Evolutionary conservation across 306 rosid genomes (phyloP).

Genomic region (Betula pendula): DNA sequence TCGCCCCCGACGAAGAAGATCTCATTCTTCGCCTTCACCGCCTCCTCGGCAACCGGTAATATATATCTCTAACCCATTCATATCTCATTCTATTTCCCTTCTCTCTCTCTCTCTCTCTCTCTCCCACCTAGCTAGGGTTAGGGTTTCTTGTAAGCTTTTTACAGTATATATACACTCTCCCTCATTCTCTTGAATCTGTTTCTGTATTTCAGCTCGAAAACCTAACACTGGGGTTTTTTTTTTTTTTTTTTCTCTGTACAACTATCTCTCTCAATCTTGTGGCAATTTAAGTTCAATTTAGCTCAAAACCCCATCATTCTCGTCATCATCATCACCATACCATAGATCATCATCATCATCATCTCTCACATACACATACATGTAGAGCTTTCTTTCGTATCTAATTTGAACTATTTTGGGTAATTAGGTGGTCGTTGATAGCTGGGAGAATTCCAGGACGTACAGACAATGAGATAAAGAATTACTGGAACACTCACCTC

Average conservation of each 20-base stretch:
- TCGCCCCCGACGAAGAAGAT: constrained; percentile 89
- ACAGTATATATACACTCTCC: background rate
- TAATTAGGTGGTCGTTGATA: constrained; percentile 78
- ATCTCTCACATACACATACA: background rate
- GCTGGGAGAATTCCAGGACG: constrained; percentile 96
- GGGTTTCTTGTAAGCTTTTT: background rate
- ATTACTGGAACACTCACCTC: constrained; percentile 90
- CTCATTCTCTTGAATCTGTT: background rate
- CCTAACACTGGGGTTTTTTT: background rate
- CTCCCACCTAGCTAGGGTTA: background rate
- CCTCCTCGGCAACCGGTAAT: constrained; percentile 76
- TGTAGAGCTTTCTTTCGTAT: background rate
- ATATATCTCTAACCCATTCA: background rate
- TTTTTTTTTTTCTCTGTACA: background rate
- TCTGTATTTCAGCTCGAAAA: background rate
- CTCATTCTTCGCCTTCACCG: constrained; percentile 96
- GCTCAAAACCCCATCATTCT: background rate
- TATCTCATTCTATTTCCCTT: background rate
- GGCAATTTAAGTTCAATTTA: background rate
- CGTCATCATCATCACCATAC: background rate
- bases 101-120: too few species aligned
- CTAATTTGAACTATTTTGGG: background rate
- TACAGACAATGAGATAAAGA: constrained; percentile 86
- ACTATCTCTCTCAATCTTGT: background rate
- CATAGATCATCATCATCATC: background rate